Conservation (phyloP, 192 early-diverging fungal genomes). For the Backusella liffmaniae region DNA sequence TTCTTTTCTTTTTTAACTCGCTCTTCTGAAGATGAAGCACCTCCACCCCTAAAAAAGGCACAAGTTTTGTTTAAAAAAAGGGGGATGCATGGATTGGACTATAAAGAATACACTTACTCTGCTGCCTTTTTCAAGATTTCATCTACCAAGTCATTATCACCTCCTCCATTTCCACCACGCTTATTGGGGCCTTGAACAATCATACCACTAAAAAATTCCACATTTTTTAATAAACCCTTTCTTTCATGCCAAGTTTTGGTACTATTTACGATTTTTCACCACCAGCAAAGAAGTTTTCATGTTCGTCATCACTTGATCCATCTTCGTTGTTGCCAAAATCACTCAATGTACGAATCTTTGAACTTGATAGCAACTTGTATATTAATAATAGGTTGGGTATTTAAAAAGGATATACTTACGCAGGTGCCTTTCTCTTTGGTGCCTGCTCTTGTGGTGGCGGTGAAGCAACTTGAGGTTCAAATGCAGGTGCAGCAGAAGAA, state of each 20-base stretch:
- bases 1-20: not conserved
- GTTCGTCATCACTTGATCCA: conserved; percentile 53
- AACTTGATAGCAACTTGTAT: not conserved
- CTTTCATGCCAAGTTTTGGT: not conserved
- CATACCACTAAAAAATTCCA: conserved; percentile 38
- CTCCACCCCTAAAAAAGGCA: conserved; percentile 19
- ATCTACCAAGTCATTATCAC: conserved; percentile 59
- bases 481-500: not conserved
- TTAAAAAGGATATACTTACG: not conserved
- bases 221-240: not conserved
- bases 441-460: not conserved
- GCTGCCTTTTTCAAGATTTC: conserved; percentile 79
- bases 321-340: conserved; percentile 37
- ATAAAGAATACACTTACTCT: conserved; percentile 43
- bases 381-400: not conserved
- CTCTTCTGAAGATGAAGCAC: not conserved
- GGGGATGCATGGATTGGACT: not conserved
- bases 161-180: conserved; percentile 28
- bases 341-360: conserved; percentile 46
- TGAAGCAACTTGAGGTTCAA: not conserved
- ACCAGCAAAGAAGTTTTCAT: conserved; percentile 82
- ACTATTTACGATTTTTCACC: conserved; percentile 91
- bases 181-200: conserved; percentile 48
- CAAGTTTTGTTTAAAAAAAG: no score
- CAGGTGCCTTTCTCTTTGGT: not conserved